A percentile compares a stretch with the other conserved stretches of the same genome.
These are phyloP conservation scores for Candida schatavii DNA, from an alignment of 805 yeast species.

Conservation along the genomic window DNA sequence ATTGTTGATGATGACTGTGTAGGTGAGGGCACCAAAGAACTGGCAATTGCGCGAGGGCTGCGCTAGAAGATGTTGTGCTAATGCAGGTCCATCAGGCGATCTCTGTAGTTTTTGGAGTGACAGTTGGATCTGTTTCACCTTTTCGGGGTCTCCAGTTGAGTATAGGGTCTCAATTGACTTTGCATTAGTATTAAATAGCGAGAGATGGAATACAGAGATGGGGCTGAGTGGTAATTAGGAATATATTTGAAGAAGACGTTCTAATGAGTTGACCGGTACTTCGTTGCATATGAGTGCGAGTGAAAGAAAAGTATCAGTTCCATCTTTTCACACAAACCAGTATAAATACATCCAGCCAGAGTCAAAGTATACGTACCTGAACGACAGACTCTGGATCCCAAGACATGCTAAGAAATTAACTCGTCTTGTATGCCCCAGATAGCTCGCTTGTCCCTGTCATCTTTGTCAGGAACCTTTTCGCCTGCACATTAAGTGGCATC, in stretches of 20 bases:
- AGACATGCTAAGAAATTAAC: too few relatives aligned
- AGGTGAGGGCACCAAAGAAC: constrained; percentile 81
- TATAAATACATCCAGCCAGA: too few relatives aligned
- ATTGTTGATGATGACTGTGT: constrained; percentile 56
- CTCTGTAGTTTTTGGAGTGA: constrained; percentile 59
- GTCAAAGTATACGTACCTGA: constrained; percentile 11
- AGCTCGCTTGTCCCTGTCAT: too few relatives aligned
- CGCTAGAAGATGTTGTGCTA: constrained; percentile 55
- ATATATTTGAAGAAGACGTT: too few relatives aligned
- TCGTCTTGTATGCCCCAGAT: too few relatives aligned
- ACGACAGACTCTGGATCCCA: constrained; percentile 8
- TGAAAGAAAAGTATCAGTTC: not conserved
- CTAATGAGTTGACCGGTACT: too few relatives aligned
- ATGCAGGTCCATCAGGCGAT: constrained; percentile 49
- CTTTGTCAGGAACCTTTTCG: too few relatives aligned
- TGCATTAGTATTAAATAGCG: too few relatives aligned
- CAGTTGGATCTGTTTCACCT: constrained; percentile 46
- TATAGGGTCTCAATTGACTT: constrained; percentile 46
- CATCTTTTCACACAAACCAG: too few relatives aligned
- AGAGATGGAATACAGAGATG: too few relatives aligned
- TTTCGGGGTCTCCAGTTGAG: constrained; percentile 33
- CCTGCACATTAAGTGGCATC: too few relatives aligned
- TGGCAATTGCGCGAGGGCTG: constrained; percentile 46
- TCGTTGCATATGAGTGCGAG: not conserved
- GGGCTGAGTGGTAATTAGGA: too few relatives aligned